These are phyloP conservation scores for Bocquillonia castaneifolia DNA, from an alignment of 441 rosid species.

Conservation along the genomic window DNA sequence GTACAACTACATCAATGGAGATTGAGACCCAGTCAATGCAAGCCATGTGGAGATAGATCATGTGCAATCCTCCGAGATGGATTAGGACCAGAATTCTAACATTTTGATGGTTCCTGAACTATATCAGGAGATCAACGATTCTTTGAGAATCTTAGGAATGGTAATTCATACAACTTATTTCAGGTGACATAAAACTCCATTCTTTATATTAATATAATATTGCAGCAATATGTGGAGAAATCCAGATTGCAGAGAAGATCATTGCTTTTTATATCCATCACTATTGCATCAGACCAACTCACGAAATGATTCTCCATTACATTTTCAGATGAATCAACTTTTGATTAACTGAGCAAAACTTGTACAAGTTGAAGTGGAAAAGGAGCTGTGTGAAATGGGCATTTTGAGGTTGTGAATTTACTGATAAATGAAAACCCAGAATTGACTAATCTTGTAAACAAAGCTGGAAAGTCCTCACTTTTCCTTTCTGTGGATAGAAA, in stretches of 20 bases:
- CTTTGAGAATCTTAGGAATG: neutral
- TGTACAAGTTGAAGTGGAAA: conserved; percentile 10
- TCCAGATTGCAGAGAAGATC: conserved; percentile 17
- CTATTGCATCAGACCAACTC: conserved; percentile 16
- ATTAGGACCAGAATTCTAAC: too few relatives aligned
- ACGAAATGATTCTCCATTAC: conserved; percentile 20
- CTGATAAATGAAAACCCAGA: conserved; percentile 18
- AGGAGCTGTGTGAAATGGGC: conserved; percentile 14
- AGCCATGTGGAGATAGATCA: too few relatives aligned
- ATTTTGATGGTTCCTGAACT: conserved; percentile 19
- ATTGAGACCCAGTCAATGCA: too few relatives aligned
- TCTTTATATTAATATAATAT: too few relatives aligned
- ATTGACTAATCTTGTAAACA: conserved; percentile 2
- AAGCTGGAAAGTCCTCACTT: conserved; percentile 20
- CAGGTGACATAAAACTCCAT: conserved; percentile 18
- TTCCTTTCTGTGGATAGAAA: conserved; percentile 22
- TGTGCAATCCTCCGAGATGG: too few relatives aligned
- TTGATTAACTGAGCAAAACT: conserved; percentile 14
- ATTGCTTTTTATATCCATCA: neutral
- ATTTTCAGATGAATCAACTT: conserved; percentile 4
- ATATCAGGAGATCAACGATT: conserved; percentile 1
- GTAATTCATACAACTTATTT: neutral
- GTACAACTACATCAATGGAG: too few relatives aligned
- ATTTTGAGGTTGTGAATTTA: conserved; percentile 11
- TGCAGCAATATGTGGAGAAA: conserved; percentile 17